Conservation (phyloP, 2,329 filamentous ascomycete species). For the Bipolaris oryzae region DNA sequence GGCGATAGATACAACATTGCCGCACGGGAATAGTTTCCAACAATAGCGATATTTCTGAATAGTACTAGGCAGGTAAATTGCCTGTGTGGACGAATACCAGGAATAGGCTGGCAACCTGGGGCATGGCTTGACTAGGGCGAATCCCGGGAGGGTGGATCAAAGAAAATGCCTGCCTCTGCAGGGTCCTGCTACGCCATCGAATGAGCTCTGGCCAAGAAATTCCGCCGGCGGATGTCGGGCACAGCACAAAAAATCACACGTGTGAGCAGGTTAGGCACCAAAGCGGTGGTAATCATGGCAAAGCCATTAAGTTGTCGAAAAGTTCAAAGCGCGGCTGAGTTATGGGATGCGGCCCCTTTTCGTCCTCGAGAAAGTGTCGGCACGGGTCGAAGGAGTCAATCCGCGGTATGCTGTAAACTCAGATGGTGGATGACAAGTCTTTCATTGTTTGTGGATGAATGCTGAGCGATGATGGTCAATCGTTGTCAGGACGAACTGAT, state of each 20-base stretch:
- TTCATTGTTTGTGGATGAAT: neutral
- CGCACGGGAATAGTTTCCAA: slow-evolving; percentile 32
- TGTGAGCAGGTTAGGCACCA: neutral
- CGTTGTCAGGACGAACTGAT: neutral
- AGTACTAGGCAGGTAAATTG: neutral
- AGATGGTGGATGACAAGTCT: neutral
- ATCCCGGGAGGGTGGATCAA: slow-evolving; percentile 26
- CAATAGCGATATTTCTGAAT: slow-evolving; percentile 16
- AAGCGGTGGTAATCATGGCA: neutral
- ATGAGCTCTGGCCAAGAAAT: neutral
- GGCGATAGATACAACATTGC: slow-evolving; percentile 22
- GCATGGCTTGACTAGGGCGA: slow-evolving; percentile 12
- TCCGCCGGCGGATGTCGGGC: neutral
- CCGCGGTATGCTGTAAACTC: neutral
- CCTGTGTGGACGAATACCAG: slow-evolving; percentile 2
- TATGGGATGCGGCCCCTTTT: neutral
- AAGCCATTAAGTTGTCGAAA: neutral
- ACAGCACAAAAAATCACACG: neutral
- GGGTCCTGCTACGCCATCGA: neutral
- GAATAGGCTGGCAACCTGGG: slow-evolving; percentile 6
- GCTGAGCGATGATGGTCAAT: neutral
- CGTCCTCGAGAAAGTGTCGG: neutral
- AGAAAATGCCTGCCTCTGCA: slow-evolving; percentile 8
- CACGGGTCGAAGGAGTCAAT: neutral
- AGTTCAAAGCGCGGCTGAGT: neutral